phyloP scores from a whole-genome alignment of 2,329 filamentous ascomycete species.

The Pseudocercospora vitis region DNA sequence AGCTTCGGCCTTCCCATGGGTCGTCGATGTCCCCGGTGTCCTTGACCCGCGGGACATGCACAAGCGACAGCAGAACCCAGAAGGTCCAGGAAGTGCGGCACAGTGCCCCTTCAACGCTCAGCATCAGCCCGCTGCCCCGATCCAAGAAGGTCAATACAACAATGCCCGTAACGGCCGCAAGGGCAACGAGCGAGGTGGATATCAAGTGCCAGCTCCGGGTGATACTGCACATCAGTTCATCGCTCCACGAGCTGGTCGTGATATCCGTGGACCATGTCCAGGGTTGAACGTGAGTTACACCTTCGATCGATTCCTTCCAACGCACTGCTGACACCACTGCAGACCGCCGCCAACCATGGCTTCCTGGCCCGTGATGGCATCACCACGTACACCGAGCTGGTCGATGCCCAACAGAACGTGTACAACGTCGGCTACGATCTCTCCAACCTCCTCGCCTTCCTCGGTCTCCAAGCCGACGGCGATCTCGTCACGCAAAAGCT shows the following conservation, averaged over 20 bases:
- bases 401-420: slow-evolving; percentile 46
- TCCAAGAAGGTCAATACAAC: slow-evolving; percentile 43
- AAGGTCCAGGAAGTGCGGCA: slow-evolving; percentile 33
- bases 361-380: slow-evolving; percentile 48
- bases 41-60: not conserved
- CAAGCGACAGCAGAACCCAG: slow-evolving; percentile 36
- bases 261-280: slow-evolving; percentile 42
- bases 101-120: slow-evolving; percentile 43
- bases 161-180: slow-evolving; percentile 44
- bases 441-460: slow-evolving; percentile 38
- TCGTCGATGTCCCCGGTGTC: slow-evolving; percentile 37
- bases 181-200: slow-evolving; percentile 46
- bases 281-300: slow-evolving; percentile 37
- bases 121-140: slow-evolving; percentile 40
- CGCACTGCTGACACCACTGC: slow-evolving; percentile 40
- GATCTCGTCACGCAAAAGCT: slow-evolving; percentile 39
- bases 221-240: slow-evolving; percentile 42
- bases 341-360: slow-evolving; percentile 45
- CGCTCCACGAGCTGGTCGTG: slow-evolving; percentile 38
- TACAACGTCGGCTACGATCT: slow-evolving; percentile 46
- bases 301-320: not conserved
- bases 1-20: slow-evolving; percentile 44
- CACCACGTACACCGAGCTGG: slow-evolving; percentile 42
- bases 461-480: slow-evolving; percentile 33
- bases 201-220: slow-evolving; percentile 45